phyloP scores from a whole-genome alignment of 768 basidiomycete genomes.

The Paxillus involutus region DNA sequence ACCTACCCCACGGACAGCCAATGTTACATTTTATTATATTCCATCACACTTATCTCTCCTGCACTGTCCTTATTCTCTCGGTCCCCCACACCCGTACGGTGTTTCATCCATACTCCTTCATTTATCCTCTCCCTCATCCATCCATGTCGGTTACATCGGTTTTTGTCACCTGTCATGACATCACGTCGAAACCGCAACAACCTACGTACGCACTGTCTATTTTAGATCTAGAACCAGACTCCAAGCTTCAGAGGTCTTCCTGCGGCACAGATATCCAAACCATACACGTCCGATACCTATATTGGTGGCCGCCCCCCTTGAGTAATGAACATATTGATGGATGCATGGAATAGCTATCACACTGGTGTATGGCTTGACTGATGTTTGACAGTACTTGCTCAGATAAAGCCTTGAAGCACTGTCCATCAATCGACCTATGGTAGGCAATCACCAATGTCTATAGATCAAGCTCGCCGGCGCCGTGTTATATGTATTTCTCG shows the following conservation, averaged over 20 bases:
- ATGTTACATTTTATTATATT: conserved; percentile 8
- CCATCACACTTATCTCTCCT: conserved; percentile 1
- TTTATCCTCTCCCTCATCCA: conserved; percentile 8
- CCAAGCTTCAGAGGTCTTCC: conserved; percentile 11
- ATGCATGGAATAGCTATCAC: background rate
- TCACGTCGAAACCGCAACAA: background rate
- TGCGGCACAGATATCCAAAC: conserved; percentile 22
- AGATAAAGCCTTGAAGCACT: no score
- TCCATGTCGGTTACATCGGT: background rate
- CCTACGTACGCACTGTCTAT: conserved; percentile 3
- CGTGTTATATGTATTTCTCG: no score
- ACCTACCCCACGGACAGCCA: conserved; percentile 19
- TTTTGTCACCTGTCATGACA: background rate
- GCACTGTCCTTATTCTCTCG: background rate
- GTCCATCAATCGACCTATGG: no score
- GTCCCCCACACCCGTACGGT: background rate
- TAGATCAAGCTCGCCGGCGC: no score
- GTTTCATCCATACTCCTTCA: conserved; percentile 1
- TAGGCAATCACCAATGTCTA: no score
- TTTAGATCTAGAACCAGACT: background rate
- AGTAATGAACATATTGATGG: background rate
- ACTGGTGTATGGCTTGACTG: background rate
- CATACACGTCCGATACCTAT: conserved; percentile 17
- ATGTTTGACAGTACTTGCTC: no score
- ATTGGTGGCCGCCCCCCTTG: background rate